Percentiles rank a stretch among this genome's conserved stretches.
These are phyloP conservation scores for Pachysandra terminalis DNA, from an alignment of 164 flowering plant genomes.

Conservation along the genomic window DNA sequence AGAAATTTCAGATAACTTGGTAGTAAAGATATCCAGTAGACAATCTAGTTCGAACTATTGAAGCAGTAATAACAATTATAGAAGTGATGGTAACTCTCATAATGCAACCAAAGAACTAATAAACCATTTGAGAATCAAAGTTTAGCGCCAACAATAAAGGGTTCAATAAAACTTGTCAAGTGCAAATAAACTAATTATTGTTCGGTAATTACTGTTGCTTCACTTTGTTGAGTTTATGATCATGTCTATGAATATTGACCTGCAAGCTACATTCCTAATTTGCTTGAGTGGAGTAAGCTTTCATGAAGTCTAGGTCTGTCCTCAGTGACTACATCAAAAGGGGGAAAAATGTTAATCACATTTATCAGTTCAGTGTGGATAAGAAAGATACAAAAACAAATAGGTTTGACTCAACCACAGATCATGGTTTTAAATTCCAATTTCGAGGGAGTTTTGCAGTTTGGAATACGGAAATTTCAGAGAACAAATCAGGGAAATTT, in stretches of 20 bases:
- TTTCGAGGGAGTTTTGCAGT: no score
- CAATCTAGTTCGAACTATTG: no score
- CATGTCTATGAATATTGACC: slow-evolving; percentile 28
- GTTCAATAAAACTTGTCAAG: background rate
- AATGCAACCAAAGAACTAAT: no score
- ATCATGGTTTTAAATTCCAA: no score
- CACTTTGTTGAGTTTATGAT: background rate
- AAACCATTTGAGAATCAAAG: background rate
- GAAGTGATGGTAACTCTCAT: no score
- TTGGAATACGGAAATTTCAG: no score
- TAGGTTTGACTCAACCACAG: background rate
- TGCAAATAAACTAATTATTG: background rate
- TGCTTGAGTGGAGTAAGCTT: slow-evolving; percentile 30
- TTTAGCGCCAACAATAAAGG: background rate
- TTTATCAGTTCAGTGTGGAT: background rate
- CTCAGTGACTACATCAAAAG: slow-evolving; percentile 23
- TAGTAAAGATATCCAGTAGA: no score
- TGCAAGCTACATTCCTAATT: slow-evolving; percentile 58
- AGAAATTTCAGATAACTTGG: background rate
- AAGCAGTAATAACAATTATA: no score
- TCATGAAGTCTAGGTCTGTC: slow-evolving; percentile 22
- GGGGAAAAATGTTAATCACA: slow-evolving; percentile 5
- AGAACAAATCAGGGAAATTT: no score
- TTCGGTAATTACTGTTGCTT: background rate
- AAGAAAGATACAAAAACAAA: background rate